Conservation (phyloP, 306 rosid species). For the Pyrus bretschneideri region DNA sequence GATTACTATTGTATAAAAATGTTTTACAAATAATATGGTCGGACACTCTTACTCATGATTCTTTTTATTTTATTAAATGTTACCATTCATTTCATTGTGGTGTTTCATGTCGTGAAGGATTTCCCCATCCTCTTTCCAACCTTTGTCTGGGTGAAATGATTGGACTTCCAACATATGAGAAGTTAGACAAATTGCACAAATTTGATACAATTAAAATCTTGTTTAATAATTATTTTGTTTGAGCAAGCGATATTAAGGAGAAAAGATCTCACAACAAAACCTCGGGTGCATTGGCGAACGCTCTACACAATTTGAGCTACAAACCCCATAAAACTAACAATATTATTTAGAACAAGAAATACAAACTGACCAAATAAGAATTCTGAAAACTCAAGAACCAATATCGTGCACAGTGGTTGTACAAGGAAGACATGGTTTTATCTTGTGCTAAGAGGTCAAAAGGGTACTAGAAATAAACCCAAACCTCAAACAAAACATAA, state of each 20-base stretch:
- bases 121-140: no score
- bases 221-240: no score
- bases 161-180: not conserved
- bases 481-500: constrained; percentile 7
- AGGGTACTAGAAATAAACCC: constrained; percentile 15
- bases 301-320: not conserved
- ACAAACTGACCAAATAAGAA: not conserved
- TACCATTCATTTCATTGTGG: not conserved
- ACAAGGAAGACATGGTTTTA: constrained; percentile 14
- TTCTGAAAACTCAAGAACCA: not conserved
- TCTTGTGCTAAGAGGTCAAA: constrained; percentile 4
- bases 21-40: no score
- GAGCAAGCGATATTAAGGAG: no score
- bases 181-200: not conserved
- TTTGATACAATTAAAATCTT: no score
- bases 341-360: not conserved
- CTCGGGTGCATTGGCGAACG: not conserved
- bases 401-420: not conserved
- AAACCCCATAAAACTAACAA: not conserved
- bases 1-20: no score
- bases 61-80: not conserved
- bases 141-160: not conserved
- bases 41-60: no score
- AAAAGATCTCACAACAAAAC: no score
- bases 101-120: not conserved